These are phyloP conservation scores for Geosiphon pyriformis DNA, from an alignment of 192 early-diverging fungal genomes.

Conservation along the genomic window DNA sequence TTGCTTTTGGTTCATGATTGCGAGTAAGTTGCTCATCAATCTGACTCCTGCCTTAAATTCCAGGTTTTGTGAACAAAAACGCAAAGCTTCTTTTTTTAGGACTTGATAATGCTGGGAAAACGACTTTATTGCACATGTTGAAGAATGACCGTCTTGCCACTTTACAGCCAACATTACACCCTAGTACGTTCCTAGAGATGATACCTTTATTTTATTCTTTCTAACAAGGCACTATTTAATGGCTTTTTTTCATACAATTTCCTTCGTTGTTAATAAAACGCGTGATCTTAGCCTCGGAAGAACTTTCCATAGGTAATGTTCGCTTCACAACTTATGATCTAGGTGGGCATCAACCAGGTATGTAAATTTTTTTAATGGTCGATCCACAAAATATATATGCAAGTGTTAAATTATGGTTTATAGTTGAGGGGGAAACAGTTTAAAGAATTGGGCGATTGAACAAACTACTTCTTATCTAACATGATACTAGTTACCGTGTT, in stretches of 20 bases:
- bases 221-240: neutral
- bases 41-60: neutral
- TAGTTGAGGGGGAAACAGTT: too few species aligned
- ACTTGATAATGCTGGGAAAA: conserved; percentile 98
- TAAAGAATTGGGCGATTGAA: too few species aligned
- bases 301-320: conserved; percentile 94
- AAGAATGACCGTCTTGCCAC: conserved; percentile 97
- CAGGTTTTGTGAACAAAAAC: conserved; percentile 98
- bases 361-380: neutral
- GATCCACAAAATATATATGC: too few species aligned
- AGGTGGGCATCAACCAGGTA: conserved; percentile 92
- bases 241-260: too few species aligned
- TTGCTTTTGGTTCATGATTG: neutral
- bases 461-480: too few species aligned
- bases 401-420: too few species aligned
- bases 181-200: conserved; percentile 77
- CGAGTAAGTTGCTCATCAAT: neutral
- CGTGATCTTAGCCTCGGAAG: conserved; percentile 85
- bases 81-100: conserved; percentile 98
- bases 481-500: too few species aligned
- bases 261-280: conserved; percentile 1
- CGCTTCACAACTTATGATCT: conserved; percentile 98
- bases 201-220: too few species aligned
- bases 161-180: conserved; percentile 93
- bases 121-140: conserved; percentile 97